Conservation (phyloP, 768 basidiomycete species). For the Hebeloma cylindrosporum region DNA sequence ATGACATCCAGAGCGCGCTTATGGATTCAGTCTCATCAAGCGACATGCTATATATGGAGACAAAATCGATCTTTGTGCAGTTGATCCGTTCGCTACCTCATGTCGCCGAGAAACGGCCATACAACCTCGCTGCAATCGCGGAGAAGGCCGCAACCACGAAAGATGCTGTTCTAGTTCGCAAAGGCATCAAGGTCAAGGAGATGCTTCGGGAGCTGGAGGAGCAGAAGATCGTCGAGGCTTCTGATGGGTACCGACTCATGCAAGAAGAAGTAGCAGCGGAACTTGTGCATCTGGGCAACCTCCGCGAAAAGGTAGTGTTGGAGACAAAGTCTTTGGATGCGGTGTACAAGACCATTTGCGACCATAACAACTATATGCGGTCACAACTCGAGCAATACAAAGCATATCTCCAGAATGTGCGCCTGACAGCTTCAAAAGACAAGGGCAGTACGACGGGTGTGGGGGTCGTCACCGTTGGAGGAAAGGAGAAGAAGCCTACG, state of each 20-base stretch:
- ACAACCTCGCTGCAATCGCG: conserved; percentile 85
- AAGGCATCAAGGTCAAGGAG: conserved; percentile 99
- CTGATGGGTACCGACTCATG: conserved; percentile 91
- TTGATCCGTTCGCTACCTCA: conserved; percentile 93
- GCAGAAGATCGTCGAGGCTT: conserved; percentile 75
- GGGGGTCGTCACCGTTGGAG: conserved; percentile 93
- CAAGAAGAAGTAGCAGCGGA: conserved; percentile 96
- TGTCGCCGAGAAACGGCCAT: conserved; percentile 80
- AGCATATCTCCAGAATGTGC: conserved; percentile 97
- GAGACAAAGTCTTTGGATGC: conserved; percentile 93
- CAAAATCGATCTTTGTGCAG: conserved; percentile 98
- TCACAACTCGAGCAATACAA: conserved; percentile 99
- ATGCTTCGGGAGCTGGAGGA: conserved; percentile 97
- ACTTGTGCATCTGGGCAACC: conserved; percentile 92
- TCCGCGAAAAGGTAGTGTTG: conserved; percentile 90
- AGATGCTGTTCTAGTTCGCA: conserved; percentile 92
- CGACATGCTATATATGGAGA: conserved; percentile 99
- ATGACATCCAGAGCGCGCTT: conserved; percentile 93
- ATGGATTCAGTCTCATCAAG: conserved; percentile 97
- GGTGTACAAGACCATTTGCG: conserved; percentile 99
- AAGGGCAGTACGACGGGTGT: conserved; percentile 87
- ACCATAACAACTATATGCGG: conserved; percentile 97
- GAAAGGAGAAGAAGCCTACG: conserved; percentile 91
- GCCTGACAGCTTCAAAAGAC: conserved; percentile 84
- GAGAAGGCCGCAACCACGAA: conserved; percentile 97